phyloP scores from a whole-genome alignment of 2,329 filamentous ascomycete genomes.

The Monosporascus sp. region DNA sequence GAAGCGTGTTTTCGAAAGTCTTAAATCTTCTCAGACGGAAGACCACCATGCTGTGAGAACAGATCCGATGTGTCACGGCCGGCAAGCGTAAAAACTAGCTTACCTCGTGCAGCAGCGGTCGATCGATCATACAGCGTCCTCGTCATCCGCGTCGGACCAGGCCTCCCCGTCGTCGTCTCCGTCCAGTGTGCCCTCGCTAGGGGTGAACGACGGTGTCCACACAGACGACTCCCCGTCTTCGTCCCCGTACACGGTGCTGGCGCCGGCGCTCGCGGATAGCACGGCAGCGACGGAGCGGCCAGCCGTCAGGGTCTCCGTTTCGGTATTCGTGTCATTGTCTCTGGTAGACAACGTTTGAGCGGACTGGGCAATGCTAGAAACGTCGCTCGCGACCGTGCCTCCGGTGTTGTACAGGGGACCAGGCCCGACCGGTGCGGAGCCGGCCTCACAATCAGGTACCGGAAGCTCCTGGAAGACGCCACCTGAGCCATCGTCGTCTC shows the following conservation, averaged over 20 bases:
- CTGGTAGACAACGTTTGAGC: background rate
- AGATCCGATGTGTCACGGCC: too few species aligned
- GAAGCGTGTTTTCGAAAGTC: too few species aligned
- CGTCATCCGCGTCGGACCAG: conserved; percentile 10
- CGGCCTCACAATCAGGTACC: conserved; percentile 23
- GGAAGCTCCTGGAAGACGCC: conserved; percentile 41
- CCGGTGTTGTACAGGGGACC: conserved; percentile 28
- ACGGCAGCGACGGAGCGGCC: conserved; percentile 12
- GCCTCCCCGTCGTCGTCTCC: conserved; percentile 5
- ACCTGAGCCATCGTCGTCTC: conserved; percentile 41
- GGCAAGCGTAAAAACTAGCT: background rate
- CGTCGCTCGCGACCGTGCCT: conserved; percentile 16
- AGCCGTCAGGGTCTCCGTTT: conserved; percentile 10
- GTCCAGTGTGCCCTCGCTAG: background rate
- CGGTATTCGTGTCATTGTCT: background rate
- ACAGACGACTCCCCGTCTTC: background rate
- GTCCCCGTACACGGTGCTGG: background rate
- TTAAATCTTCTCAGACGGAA: too few species aligned
- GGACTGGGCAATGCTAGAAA: conserved; percentile 10
- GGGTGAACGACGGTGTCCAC: background rate
- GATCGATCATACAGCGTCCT: too few species aligned
- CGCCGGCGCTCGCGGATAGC: conserved; percentile 4
- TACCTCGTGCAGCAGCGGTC: background rate
- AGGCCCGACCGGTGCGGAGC: conserved; percentile 20
- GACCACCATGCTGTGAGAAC: too few species aligned